phyloP scores from a whole-genome alignment of 176 grass and related monocot species.

The Dactylis glomerata region DNA sequence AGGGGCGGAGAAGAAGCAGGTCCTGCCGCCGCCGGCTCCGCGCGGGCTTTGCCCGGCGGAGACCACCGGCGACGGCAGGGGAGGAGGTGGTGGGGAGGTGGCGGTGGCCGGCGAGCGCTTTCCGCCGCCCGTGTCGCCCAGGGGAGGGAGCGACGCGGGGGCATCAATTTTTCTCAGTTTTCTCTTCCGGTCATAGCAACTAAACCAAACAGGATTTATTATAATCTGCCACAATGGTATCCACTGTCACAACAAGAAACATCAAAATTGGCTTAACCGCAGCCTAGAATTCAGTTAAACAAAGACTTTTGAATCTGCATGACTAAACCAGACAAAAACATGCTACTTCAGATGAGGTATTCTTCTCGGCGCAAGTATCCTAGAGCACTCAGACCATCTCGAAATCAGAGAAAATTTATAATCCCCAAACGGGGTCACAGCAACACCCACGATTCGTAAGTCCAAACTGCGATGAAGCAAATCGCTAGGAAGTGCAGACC shows the following conservation, averaged over 20 bases:
- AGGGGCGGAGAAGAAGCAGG: no score
- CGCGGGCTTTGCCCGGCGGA: no score
- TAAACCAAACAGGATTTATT: neutral
- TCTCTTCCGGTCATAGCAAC: no score
- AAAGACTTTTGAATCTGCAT: neutral
- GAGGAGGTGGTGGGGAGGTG: no score
- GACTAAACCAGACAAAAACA: neutral
- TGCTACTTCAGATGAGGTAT: neutral
- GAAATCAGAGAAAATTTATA: neutral
- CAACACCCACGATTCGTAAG: neutral
- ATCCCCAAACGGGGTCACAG: neutral
- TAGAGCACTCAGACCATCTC: neutral
- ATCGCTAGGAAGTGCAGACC: constrained; percentile 39
- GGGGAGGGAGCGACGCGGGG: no score
- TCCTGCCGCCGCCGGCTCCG: no score
- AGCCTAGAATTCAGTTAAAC: neutral
- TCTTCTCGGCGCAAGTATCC: neutral
- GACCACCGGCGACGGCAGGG: no score
- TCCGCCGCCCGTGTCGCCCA: no score
- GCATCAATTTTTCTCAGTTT: no score
- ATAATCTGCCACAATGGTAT: no score
- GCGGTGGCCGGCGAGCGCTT: no score
- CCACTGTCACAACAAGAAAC: neutral
- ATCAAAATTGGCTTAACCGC: neutral
- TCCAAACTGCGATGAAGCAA: neutral